Conservation (phyloP, 2,329 filamentous ascomycete species). For the Decorospora gaudefroyi region DNA sequence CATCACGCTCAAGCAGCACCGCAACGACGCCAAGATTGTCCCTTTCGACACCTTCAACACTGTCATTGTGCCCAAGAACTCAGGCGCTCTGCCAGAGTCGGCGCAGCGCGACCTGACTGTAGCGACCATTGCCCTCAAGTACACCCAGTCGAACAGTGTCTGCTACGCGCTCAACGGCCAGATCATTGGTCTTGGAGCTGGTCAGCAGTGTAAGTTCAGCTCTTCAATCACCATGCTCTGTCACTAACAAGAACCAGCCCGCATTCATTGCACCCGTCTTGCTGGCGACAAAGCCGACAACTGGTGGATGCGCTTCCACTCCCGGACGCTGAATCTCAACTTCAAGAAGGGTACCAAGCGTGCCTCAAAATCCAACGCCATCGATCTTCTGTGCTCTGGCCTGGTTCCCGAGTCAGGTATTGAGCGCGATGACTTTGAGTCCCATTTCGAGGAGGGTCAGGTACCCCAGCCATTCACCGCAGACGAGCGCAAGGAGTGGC, state of each 20-base stretch:
- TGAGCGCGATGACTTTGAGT: slow-evolving; percentile 85
- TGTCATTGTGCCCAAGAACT: slow-evolving; percentile 84
- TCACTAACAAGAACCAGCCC: slow-evolving; percentile 51
- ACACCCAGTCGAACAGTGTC: slow-evolving; percentile 97
- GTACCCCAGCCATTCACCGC: slow-evolving; percentile 80
- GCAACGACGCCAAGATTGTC: slow-evolving; percentile 87
- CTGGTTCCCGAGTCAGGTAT: slow-evolving; percentile 81
- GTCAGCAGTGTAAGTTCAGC: slow-evolving; percentile 71
- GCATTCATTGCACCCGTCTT: slow-evolving; percentile 97
- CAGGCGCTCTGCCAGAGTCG: slow-evolving; percentile 70
- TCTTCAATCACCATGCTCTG: not conserved
- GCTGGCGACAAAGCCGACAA: slow-evolving; percentile 98
- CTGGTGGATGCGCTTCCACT: slow-evolving; percentile 99
- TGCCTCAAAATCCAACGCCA: slow-evolving; percentile 96
- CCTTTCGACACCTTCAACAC: slow-evolving; percentile 80
- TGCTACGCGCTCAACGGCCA: slow-evolving; percentile 96
- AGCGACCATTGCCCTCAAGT: slow-evolving; percentile 96
- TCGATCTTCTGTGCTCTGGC: slow-evolving; percentile 91
- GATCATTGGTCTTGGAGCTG: slow-evolving; percentile 89
- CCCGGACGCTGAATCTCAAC: slow-evolving; percentile 81
- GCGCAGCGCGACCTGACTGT: slow-evolving; percentile 90
- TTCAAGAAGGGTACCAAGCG: slow-evolving; percentile 99
- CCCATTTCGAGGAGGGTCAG: slow-evolving; percentile 74
- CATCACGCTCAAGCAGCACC: slow-evolving; percentile 83
- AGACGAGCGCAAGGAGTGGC: slow-evolving; percentile 85